Evolutionary conservation across 768 basidiomycete species (phyloP).

Genomic region (Rhodotorula toruloides): DNA sequence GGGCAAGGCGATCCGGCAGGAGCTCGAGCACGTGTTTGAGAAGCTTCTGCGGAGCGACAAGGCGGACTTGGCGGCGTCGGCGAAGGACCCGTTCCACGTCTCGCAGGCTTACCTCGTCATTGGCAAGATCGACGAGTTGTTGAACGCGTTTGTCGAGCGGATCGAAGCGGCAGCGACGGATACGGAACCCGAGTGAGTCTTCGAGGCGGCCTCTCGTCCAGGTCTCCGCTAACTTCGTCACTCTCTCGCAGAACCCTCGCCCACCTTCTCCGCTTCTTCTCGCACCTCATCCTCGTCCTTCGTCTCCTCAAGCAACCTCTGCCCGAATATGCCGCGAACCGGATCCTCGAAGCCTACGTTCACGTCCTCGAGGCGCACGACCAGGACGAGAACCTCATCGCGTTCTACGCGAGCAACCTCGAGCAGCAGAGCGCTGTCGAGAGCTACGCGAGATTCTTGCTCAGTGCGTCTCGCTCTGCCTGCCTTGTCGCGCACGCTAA

Average conservation of each 20-base stretch:
- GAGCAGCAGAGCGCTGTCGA: conserved; percentile 82
- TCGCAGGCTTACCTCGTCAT: conserved; percentile 48
- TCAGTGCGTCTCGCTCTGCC: conserved; percentile 46
- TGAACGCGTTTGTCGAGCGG: conserved; percentile 55
- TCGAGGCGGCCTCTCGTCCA: not conserved
- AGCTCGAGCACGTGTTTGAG: conserved; percentile 47
- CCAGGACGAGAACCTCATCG: conserved; percentile 71
- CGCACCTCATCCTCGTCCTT: conserved; percentile 83
- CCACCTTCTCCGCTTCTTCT: conserved; percentile 64
- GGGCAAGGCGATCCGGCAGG: conserved; percentile 25
- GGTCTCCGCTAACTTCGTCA: not conserved
- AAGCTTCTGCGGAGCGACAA: conserved; percentile 43
- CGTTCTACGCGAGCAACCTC: conserved; percentile 85
- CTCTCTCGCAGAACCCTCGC: conserved; percentile 31
- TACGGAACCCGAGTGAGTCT: conserved; percentile 46
- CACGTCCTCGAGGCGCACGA: conserved; percentile 69
- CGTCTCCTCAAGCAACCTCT: conserved; percentile 63
- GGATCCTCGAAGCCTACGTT: conserved; percentile 81
- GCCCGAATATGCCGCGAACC: conserved; percentile 68
- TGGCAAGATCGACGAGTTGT: conserved; percentile 55
- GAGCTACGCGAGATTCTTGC: conserved; percentile 84
- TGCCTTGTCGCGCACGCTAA: not conserved
- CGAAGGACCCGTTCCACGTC: conserved; percentile 47
- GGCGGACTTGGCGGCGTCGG: conserved; percentile 37
- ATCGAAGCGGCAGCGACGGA: conserved; percentile 42